phyloP scores from a whole-genome alignment of 148 eudicot genomes.

The Chenopodium album region DNA sequence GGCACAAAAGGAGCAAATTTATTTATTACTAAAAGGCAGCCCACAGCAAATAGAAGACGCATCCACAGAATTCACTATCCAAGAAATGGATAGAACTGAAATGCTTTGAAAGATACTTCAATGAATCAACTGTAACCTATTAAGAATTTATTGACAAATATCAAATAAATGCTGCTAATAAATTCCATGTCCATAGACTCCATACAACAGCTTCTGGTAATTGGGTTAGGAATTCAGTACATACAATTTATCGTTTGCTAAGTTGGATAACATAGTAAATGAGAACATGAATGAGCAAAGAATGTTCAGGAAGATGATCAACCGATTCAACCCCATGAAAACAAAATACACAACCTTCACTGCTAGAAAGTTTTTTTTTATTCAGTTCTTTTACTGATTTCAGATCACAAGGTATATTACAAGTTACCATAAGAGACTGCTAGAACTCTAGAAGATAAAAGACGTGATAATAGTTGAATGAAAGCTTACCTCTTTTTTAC shows the following conservation, averaged over 20 bases:
- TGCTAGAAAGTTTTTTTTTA: not conserved
- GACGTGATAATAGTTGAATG: not conserved
- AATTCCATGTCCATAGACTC: not conserved
- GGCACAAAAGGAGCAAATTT: not conserved
- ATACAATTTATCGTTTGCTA: no score
- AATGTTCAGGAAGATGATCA: not conserved
- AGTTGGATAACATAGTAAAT: not conserved
- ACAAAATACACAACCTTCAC: not conserved
- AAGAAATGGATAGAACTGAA: not conserved
- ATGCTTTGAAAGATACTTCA: not conserved
- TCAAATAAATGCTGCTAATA: not conserved
- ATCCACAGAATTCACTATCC: not conserved
- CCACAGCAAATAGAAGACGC: not conserved
- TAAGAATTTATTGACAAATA: not conserved
- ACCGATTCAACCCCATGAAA: not conserved
- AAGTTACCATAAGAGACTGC: not conserved
- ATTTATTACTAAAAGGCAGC: not conserved
- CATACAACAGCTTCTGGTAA: not conserved
- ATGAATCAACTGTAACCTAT: not conserved
- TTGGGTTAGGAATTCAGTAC: not conserved
- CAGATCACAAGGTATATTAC: not conserved
- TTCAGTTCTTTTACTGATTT: not conserved
- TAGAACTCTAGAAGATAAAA: not conserved
- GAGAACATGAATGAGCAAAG: not conserved
- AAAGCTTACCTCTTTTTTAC: constrained; percentile 77